These are phyloP conservation scores for Allium cepa DNA, from an alignment of 106 monocot genomes.

Conservation along the genomic window DNA sequence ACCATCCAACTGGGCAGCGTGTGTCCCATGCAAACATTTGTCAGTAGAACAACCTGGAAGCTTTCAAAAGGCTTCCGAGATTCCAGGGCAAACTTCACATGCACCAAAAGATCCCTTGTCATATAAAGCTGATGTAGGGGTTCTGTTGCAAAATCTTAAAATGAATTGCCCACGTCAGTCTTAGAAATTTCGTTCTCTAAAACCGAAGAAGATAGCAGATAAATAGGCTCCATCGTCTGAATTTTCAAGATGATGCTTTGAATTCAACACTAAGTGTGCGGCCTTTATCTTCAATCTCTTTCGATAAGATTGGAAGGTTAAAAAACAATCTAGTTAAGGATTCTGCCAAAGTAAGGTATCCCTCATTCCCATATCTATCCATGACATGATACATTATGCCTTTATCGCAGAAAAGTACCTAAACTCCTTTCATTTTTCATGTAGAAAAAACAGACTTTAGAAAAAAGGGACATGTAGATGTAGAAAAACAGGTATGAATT, in stretches of 20 bases:
- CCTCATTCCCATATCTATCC: neutral
- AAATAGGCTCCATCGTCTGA: constrained; percentile 23
- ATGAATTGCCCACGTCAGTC: constrained; percentile 23
- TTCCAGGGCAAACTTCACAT: constrained; percentile 12
- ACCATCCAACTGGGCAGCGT: neutral
- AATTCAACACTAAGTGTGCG: constrained; percentile 6
- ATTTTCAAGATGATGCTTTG: constrained; percentile 21
- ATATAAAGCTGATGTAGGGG: constrained; percentile 20
- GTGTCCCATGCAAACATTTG: too few relatives aligned
- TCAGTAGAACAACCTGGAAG: constrained; percentile 39
- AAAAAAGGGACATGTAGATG: constrained; percentile 9
- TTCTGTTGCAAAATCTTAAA: constrained; percentile 28
- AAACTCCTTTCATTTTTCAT: neutral
- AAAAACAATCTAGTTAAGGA: constrained; percentile 24
- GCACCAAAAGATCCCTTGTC: constrained; percentile 7
- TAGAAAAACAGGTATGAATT: constrained; percentile 23
- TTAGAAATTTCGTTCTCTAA: constrained; percentile 24
- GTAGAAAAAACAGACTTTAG: constrained; percentile 32
- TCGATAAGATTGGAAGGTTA: constrained; percentile 41
- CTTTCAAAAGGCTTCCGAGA: constrained; percentile 39
- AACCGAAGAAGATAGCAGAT: constrained; percentile 25
- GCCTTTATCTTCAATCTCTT: constrained; percentile 18
- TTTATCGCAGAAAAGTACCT: too few relatives aligned
- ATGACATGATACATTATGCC: neutral
- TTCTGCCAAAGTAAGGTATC: constrained; percentile 44